Percentiles rank a stretch among this genome's conserved stretches.
phyloP scores from a whole-genome alignment of 2,329 filamentous ascomycete genomes.

The Pseudogymnoascus sp. region DNA sequence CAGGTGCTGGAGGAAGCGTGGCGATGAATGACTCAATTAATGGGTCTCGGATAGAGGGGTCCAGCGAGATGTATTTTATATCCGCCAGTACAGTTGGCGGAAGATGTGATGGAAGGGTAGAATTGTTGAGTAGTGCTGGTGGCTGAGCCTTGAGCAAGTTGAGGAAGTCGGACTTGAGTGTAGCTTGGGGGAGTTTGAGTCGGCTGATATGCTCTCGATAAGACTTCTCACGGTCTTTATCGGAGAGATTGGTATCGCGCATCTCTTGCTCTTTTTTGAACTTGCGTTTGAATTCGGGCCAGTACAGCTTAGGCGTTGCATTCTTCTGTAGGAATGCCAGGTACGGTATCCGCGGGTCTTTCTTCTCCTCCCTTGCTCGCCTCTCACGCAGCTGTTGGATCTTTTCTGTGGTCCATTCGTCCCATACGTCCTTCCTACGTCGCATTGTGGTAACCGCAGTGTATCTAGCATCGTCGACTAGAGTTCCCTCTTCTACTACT shows the following conservation, averaged over 20 bases:
- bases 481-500: conserved; percentile 69
- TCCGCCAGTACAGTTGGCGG: conserved; percentile 58
- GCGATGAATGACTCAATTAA: conserved; percentile 61
- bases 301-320: conserved; percentile 88
- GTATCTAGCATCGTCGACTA: conserved; percentile 82
- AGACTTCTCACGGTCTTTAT: conserved; percentile 72
- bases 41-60: conserved; percentile 51
- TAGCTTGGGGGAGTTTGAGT: conserved; percentile 56
- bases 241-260: conserved; percentile 62
- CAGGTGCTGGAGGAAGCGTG: conserved; percentile 52
- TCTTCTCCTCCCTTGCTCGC: conserved; percentile 68
- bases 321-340: conserved; percentile 71
- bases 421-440: conserved; percentile 72
- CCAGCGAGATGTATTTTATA: conserved; percentile 61
- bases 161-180: conserved; percentile 62
- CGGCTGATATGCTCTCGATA: conserved; percentile 68
- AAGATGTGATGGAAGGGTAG: conserved; percentile 48
- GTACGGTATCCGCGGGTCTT: conserved; percentile 77
- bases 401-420: conserved; percentile 71
- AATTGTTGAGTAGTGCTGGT: conserved; percentile 49
- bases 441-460: conserved; percentile 76
- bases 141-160: conserved; percentile 57
- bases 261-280: conserved; percentile 74
- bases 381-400: conserved; percentile 66
- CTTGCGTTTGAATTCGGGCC: conserved; percentile 93